Evolutionary conservation across 768 basidiomycete genomes (phyloP).

Genomic region (Symmetrospora coprosmae): DNA sequence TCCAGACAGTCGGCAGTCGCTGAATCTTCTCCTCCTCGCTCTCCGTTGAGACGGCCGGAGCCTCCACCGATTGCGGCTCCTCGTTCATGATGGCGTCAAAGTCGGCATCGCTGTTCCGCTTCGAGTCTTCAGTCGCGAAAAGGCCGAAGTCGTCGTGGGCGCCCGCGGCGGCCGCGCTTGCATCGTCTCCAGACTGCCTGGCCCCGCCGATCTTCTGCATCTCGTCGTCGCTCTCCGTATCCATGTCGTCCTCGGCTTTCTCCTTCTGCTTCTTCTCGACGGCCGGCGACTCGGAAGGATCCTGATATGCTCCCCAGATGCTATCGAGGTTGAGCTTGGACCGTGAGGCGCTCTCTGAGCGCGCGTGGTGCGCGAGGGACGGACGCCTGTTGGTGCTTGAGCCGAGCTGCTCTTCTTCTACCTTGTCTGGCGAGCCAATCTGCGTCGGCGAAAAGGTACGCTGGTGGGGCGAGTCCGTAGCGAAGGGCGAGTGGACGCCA

Average conservation of each 20-base stretch:
- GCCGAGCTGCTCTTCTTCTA: too few relatives aligned
- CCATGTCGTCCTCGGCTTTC: conserved; percentile 3
- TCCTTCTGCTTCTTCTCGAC: not conserved
- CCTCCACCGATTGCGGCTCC: not conserved
- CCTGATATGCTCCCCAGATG: conserved; percentile 29
- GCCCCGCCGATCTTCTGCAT: not conserved
- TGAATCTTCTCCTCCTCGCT: not conserved
- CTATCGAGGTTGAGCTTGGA: conserved; percentile 29
- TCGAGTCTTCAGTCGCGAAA: conserved; percentile 21
- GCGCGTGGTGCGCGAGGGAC: conserved; percentile 2
- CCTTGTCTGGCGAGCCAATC: too few relatives aligned
- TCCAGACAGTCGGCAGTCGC: conserved; percentile 25
- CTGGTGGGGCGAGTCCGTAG: too few relatives aligned
- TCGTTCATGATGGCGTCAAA: conserved; percentile 70
- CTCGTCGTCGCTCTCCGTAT: not conserved
- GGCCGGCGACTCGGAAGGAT: conserved; percentile 7
- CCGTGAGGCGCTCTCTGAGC: conserved; percentile 14
- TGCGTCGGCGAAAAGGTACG: too few relatives aligned
- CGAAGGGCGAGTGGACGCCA: too few relatives aligned
- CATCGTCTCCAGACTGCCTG: conserved; percentile 3
- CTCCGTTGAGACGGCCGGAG: not conserved
- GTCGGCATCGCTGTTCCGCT: conserved; percentile 53
- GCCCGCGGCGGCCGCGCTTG: not conserved
- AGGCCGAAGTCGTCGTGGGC: conserved; percentile 20
- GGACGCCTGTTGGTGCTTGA: too few relatives aligned